A percentile compares a stretch with the other conserved stretches of the same genome.
Evolutionary conservation across 345 rosid genomes (phyloP).

Genomic region (Eucalyptus sp.): DNA sequence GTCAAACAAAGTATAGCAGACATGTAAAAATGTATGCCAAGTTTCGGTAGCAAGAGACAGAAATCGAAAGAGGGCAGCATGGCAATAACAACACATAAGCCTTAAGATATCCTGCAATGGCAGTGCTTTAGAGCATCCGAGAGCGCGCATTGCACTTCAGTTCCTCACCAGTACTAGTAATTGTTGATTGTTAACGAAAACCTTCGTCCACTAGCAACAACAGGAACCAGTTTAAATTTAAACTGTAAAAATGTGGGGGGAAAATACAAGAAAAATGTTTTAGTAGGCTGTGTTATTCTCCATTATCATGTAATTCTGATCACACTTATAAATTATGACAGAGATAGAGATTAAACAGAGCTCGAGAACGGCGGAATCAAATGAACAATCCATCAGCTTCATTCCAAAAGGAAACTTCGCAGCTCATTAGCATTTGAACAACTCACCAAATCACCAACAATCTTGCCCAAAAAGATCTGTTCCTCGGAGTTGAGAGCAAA

Average conservation of each 20-base stretch:
- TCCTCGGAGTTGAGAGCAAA: neutral
- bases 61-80: neutral
- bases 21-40: neutral
- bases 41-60: neutral
- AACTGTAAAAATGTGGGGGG: neutral
- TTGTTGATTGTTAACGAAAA: neutral
- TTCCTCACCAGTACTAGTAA: neutral
- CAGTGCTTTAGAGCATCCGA: neutral
- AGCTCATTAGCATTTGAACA: neutral
- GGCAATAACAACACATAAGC: neutral
- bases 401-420: neutral
- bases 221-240: neutral
- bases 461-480: slow-evolving; percentile 11
- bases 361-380: neutral
- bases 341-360: neutral
- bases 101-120: neutral
- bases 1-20: neutral
- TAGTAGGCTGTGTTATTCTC: neutral
- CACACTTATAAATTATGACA: neutral
- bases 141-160: neutral
- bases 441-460: slow-evolving; percentile 46
- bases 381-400: neutral
- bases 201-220: neutral
- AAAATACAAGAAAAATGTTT: neutral
- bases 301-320: neutral